Evolutionary conservation across 2,329 filamentous ascomycete genomes (phyloP).

Genomic region (Pseudocercospora fijiensis): DNA sequence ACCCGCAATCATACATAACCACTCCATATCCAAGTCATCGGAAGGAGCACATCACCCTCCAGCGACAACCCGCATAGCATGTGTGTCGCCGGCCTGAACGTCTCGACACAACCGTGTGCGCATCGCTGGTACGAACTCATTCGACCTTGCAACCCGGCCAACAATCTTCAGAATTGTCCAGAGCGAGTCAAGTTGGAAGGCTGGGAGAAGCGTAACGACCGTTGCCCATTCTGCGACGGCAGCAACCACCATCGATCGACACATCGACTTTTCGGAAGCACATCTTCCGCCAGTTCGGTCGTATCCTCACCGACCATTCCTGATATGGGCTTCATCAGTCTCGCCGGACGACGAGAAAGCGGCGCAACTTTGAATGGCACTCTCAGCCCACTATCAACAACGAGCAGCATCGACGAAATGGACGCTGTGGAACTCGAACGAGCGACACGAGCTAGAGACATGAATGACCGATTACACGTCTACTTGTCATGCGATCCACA

Average conservation of each 20-base stretch:
- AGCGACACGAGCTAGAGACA: constrained; percentile 35
- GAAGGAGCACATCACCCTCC: not conserved
- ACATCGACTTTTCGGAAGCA: constrained; percentile 50
- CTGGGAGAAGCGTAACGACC: constrained; percentile 51
- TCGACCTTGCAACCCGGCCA: constrained; percentile 44
- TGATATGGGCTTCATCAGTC: constrained; percentile 18
- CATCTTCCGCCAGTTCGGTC: constrained; percentile 41
- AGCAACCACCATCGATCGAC: constrained; percentile 43
- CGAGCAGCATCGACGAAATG: constrained; percentile 31
- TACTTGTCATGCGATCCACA: constrained; percentile 37
- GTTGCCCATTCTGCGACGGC: constrained; percentile 49
- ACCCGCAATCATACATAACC: not conserved
- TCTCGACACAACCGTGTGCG: constrained; percentile 47
- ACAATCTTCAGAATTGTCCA: constrained; percentile 50
- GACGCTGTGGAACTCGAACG: constrained; percentile 30
- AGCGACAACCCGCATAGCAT: constrained; percentile 36
- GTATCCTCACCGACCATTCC: constrained; percentile 29
- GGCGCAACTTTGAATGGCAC: constrained; percentile 25
- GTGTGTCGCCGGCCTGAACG: constrained; percentile 53
- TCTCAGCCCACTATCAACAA: constrained; percentile 32
- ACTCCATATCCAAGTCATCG: not conserved
- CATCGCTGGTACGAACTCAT: constrained; percentile 54
- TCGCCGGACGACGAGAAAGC: constrained; percentile 29
- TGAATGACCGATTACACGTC: constrained; percentile 38
- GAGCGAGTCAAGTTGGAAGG: constrained; percentile 48